These are phyloP conservation scores for Yarrowia sp. DNA, from an alignment of 805 yeast species.

Conservation along the genomic window DNA sequence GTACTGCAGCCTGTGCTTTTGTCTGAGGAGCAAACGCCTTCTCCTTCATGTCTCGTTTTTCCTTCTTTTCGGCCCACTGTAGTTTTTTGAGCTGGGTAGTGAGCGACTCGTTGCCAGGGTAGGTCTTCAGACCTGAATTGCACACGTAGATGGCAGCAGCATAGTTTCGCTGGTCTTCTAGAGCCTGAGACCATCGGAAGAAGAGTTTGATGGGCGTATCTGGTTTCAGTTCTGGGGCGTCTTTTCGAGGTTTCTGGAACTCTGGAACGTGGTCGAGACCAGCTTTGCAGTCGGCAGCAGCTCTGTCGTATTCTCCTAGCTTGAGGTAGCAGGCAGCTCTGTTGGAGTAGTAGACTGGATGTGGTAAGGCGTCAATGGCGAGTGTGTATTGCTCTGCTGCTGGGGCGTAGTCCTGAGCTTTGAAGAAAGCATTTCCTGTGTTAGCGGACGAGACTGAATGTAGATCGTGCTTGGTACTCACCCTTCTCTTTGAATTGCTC, in stretches of 20 bases:
- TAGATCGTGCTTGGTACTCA: background rate
- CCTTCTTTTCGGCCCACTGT: constrained; percentile 29
- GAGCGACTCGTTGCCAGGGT: constrained; percentile 28
- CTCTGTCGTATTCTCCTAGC: constrained; percentile 28
- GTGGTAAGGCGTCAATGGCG: constrained; percentile 29
- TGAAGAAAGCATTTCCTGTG: constrained; percentile 30
- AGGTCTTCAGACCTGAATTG: constrained; percentile 27
- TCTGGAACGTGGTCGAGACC: constrained; percentile 28
- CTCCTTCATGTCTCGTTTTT: constrained; percentile 18
- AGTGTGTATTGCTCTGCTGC: constrained; percentile 30
- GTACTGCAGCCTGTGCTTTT: background rate
- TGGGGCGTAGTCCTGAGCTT: constrained; percentile 25
- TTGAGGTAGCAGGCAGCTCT: constrained; percentile 32
- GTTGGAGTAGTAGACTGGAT: constrained; percentile 32
- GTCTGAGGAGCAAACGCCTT: background rate
- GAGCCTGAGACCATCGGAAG: constrained; percentile 18
- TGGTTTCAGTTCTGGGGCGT: constrained; percentile 27
- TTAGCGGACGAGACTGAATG: background rate
- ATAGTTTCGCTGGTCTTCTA: constrained; percentile 28
- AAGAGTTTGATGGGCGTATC: constrained; percentile 15
- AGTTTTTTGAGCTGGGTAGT: constrained; percentile 28
- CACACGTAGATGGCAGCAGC: constrained; percentile 17
- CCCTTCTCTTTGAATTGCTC: constrained; percentile 12
- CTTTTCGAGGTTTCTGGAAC: constrained; percentile 30
- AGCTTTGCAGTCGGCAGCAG: constrained; percentile 27